Evolutionary conservation across 345 rosid species (phyloP), one percentile per base, ranked within the genome.

Genomic region (Reutealis trisperma): DNA sequence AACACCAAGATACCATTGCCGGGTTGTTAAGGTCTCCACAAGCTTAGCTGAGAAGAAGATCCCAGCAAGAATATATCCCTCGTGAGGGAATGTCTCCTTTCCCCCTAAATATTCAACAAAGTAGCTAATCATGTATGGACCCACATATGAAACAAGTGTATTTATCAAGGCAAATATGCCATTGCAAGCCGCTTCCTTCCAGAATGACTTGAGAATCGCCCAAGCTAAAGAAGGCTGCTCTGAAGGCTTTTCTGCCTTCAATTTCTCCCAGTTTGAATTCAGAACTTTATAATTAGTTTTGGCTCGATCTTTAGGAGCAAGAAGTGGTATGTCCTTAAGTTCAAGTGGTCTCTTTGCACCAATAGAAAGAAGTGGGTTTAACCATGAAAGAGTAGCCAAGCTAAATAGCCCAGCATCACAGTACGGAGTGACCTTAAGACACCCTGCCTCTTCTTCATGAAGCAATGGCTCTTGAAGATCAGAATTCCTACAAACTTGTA

Each of bases 1-100:
- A 66, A 96, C 99, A 63, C 99, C 99, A 16, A 96, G 94, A 86
- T 96, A 96, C 99, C 99, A 96, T 77, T 96, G 99, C 68, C 99
- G 87, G 72, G 97, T 94, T 19, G 98, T 89, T 71, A 96, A 64
- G n/a, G 99, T 94, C 90, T 96, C 99, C 63, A 85, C 80, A 65
- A 96, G 94, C 90, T 96, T 96, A 45, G 99, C 96, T 14, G 86
- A 66, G 74, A 96, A 96, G 89, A 96, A 96, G 74, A 89, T 88
- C 73, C 98, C 98, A 8, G 98, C 98, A 75, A 96, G 96, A 78
- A 92, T 82, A 79, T 96, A 96, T 62, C 99, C 99, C 83, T 96
- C 98, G 57, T 96, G 94, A 74, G 86, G 97, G 82, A 91, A 86
- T 71, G 89, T 88, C 93, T 91, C 92, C 80, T 80, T 87, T 27